Evolutionary conservation across 805 yeast genomes (phyloP).

Genomic region (Zygoascus biomembranicola): DNA sequence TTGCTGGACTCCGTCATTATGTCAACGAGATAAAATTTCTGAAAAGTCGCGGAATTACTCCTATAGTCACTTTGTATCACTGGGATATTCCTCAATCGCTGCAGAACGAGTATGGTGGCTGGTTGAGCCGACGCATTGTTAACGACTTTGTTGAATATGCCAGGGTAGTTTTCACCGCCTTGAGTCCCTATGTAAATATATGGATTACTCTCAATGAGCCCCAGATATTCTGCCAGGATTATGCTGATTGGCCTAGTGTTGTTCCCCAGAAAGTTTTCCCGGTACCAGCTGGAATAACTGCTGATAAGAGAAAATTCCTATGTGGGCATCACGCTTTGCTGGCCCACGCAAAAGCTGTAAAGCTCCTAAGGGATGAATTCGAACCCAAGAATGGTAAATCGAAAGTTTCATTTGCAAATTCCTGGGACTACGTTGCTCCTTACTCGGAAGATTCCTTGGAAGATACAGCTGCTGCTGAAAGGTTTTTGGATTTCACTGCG

Average conservation of each 20-base stretch:
- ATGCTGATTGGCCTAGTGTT: conserved; percentile 15
- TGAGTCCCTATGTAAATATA: conserved; percentile 26
- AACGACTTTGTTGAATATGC: conserved; percentile 30
- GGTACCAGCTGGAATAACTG: conserved; percentile 9
- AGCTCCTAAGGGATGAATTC: conserved; percentile 22
- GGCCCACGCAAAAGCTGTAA: conserved; percentile 24
- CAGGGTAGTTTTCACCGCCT: conserved; percentile 26
- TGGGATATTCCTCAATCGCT: conserved; percentile 29
- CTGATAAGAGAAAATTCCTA: conserved; percentile 4
- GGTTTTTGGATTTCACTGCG: conserved; percentile 23
- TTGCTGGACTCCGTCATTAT: conserved; percentile 28
- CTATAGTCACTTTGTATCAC: conserved; percentile 30
- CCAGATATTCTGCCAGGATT: conserved; percentile 16
- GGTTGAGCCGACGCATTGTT: conserved; percentile 23
- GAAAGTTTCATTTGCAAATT: conserved; percentile 25
- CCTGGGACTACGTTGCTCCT: conserved; percentile 26
- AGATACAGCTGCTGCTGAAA: conserved; percentile 23
- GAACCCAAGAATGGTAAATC: conserved; percentile 24
- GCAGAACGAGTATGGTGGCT: conserved; percentile 24
- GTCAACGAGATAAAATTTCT: conserved; percentile 26
- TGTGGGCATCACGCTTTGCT: conserved; percentile 21
- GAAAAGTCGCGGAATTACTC: conserved; percentile 21
- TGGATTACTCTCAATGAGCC: conserved; percentile 33
- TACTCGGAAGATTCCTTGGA: conserved; percentile 18
- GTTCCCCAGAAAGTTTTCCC: conserved; percentile 22